These are phyloP conservation scores for Brassica cretica DNA, from an alignment of 345 rosid genomes.

Conservation along the genomic window DNA sequence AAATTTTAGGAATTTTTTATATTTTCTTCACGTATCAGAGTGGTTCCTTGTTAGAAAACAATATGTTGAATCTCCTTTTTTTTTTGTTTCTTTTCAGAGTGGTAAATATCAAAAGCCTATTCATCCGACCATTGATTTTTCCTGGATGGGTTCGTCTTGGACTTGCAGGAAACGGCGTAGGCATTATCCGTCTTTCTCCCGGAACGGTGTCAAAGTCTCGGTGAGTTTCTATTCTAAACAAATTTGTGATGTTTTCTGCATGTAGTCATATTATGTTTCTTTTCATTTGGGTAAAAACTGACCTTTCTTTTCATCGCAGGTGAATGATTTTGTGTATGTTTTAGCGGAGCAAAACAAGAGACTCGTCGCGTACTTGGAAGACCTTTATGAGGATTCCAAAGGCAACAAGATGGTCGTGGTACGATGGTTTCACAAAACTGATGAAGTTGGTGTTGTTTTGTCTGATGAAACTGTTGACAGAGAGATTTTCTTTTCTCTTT, in stretches of 20 bases:
- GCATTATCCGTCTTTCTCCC: slow-evolving; percentile 63
- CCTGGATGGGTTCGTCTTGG: slow-evolving; percentile 74
- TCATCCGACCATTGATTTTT: slow-evolving; percentile 34
- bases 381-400: slow-evolving; percentile 74
- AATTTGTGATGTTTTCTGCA: neutral
- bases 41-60: neutral
- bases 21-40: neutral
- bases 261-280: neutral
- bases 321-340: slow-evolving; percentile 70
- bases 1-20: neutral
- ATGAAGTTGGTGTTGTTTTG: slow-evolving; percentile 74
- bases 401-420: slow-evolving; percentile 74
- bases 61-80: neutral
- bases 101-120: slow-evolving; percentile 35
- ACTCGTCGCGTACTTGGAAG: slow-evolving; percentile 79
- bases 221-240: slow-evolving; percentile 46
- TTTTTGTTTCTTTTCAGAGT: slow-evolving; percentile 32
- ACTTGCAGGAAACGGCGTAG: slow-evolving; percentile 55
- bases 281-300: neutral
- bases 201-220: slow-evolving; percentile 65
- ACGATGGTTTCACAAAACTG: slow-evolving; percentile 92
- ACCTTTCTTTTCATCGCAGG: slow-evolving; percentile 43
- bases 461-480: slow-evolving; percentile 60
- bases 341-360: slow-evolving; percentile 69
- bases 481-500: slow-evolving; percentile 84